Base-by-base conservation (phyloP, 495 filamentous ascomycete species). In the Aspergillus diversus region DNA sequence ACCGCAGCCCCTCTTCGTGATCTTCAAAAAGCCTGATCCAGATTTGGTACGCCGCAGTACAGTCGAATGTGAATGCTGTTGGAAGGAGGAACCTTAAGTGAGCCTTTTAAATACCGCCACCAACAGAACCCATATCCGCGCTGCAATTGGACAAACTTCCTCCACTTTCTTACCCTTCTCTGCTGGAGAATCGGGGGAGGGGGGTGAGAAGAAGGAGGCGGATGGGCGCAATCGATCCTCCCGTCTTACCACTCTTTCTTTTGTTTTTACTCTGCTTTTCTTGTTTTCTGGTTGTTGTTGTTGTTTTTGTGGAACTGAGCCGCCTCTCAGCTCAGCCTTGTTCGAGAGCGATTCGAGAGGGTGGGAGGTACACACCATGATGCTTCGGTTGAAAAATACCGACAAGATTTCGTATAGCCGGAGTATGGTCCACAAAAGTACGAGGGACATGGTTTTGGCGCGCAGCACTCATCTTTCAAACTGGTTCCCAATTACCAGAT, bases 91-190 rank as follows among this genome's bases (percentile, higher is more conserved):
- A 50, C 47, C 47, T 50, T 50, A 50, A 50, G n/a, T 31, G 47
- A 49, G 21, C 47, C 21, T 49, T 49, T 49, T 49, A 50, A 31
- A 21, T 50, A 50, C 47, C 16, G 47, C 47, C 47, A 50, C 47
- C 47, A 4, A 43, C 21, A 27, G 21, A 43, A 43, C 4, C 16
- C 47, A 50, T 50, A 9, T 6, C 5, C 9, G 16, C n/a, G 16
- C 21, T 17, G 47, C 13, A 17, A 9, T 27, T 17, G 21, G 47
- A 16, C 8, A 49, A 49, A 7, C 47, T 49, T 27, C 21, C 47
- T 49, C 47, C 21, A 17, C 21, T 31, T 50, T 31, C 16, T 50
- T 17, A 7, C 21, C 21, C 21, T 27, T 27, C 21, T 27, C 15
- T 31, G 47, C 16, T 50, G 13, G 5, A 43, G 12, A 11, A 4